A percentile compares a stretch with the other conserved stretches of the same genome.
phyloP scores from a whole-genome alignment of 2,329 filamentous ascomycete species.

The Hymenoscyphus scutula region DNA sequence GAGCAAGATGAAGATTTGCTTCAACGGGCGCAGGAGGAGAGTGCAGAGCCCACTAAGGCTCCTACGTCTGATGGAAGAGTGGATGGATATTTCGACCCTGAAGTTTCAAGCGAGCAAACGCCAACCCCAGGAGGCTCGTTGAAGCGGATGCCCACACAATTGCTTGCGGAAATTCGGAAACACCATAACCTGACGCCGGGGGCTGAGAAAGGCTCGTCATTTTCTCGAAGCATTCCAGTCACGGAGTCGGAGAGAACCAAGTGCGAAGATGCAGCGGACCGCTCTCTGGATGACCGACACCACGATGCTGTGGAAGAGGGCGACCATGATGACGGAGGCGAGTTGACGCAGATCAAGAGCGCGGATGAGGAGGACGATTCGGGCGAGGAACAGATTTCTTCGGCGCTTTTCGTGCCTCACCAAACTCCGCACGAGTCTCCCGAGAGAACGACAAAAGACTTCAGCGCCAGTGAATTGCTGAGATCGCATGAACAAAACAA shows the following conservation, averaged over 20 bases:
- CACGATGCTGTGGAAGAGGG: conserved; percentile 9
- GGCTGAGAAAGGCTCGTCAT: conserved; percentile 32
- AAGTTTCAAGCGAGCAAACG: conserved; percentile 23
- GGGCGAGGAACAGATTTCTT: conserved; percentile 83
- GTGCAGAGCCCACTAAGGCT: conserved; percentile 24
- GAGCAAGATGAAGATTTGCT: conserved; percentile 11
- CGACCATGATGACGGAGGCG: conserved; percentile 43
- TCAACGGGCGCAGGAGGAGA: conserved; percentile 8
- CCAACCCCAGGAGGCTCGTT: conserved; percentile 24
- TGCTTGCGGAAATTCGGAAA: conserved; percentile 35
- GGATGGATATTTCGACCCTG: conserved; percentile 31
- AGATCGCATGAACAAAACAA: conserved; percentile 16
- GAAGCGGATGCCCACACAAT: conserved; percentile 30
- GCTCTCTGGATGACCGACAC: conserved; percentile 7
- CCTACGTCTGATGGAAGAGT: conserved; percentile 9
- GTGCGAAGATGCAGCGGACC: conserved; percentile 14
- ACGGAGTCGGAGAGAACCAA: conserved; percentile 30
- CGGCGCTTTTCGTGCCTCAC: conserved; percentile 78
- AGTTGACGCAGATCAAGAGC: conserved; percentile 23
- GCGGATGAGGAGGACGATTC: conserved; percentile 55
- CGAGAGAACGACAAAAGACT: conserved; percentile 32
- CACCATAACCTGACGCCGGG: conserved; percentile 35
- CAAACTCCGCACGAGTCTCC: conserved; percentile 50
- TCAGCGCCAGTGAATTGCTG: conserved; percentile 15
- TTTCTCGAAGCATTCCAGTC: conserved; percentile 35